phyloP scores from a whole-genome alignment of 306 rosid genomes.

The Erythrophleum fordii region DNA sequence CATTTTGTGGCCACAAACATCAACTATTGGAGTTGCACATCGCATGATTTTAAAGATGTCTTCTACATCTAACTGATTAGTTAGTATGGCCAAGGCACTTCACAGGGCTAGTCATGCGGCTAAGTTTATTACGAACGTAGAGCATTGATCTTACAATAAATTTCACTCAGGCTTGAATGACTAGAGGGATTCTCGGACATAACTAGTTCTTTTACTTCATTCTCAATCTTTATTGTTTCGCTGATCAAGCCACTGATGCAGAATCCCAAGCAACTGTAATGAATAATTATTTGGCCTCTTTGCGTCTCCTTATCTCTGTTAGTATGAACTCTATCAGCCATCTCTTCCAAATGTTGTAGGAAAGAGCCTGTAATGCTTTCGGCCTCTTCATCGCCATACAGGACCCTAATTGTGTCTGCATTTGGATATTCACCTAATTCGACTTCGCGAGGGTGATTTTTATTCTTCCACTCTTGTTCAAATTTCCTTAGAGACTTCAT shows the following conservation, averaged over 20 bases:
- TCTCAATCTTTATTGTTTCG: conserved; percentile 62
- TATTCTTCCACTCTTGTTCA: conserved; percentile 43
- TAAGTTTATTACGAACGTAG: conserved; percentile 16
- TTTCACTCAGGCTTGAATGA: conserved; percentile 43
- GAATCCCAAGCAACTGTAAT: conserved; percentile 66
- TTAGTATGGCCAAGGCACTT: conserved; percentile 8
- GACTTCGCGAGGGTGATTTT: conserved; percentile 35
- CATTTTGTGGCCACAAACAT: neutral
- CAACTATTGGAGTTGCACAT: conserved; percentile 1
- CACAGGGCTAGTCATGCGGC: neutral
- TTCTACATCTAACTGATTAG: conserved; percentile 12
- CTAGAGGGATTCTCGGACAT: conserved; percentile 64
- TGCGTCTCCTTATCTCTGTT: conserved; percentile 51
- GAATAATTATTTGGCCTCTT: conserved; percentile 55
- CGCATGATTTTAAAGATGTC: conserved; percentile 4
- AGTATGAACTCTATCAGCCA: conserved; percentile 40
- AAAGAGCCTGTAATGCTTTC: conserved; percentile 52
- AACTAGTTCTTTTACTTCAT: conserved; percentile 57
- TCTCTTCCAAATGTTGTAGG: conserved; percentile 53
- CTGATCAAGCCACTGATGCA: conserved; percentile 58
- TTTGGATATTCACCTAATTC: conserved; percentile 53
- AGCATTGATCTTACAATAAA: conserved; percentile 44
- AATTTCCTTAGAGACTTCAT: conserved; percentile 40
- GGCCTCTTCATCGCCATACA: conserved; percentile 47
- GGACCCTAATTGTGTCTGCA: conserved; percentile 34